Conservation (phyloP, 208 protist species). For the Phytomonas sp. region DNA sequence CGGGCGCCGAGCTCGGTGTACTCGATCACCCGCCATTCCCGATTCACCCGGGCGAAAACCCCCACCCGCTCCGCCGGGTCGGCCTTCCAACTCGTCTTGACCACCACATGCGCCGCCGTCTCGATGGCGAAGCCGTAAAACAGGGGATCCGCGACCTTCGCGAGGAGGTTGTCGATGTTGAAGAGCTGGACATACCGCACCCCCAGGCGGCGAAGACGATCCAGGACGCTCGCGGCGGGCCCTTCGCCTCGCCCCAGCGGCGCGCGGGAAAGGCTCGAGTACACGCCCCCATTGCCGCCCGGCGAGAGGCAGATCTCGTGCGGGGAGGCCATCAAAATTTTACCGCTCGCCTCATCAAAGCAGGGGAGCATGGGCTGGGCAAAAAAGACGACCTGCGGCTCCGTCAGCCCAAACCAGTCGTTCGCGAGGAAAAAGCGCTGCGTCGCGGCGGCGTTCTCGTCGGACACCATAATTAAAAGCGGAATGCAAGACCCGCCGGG, state of each 20-base stretch:
- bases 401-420: constrained; percentile 92
- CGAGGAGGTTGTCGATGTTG: constrained; percentile 97
- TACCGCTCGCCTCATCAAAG: constrained; percentile 85
- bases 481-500: constrained; percentile 22
- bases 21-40: constrained; percentile 91
- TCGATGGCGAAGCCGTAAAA: constrained; percentile 90
- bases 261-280: constrained; percentile 34
- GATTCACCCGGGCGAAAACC: constrained; percentile 87
- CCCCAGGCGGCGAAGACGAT: constrained; percentile 71
- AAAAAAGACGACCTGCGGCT: constrained; percentile 93
- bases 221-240: constrained; percentile 34
- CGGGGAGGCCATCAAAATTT: constrained; percentile 85
- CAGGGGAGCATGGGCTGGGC: constrained; percentile 88
- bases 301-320: constrained; percentile 80
- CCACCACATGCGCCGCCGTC: constrained; percentile 68
- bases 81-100: constrained; percentile 91
- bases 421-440: constrained; percentile 88
- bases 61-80: constrained; percentile 89
- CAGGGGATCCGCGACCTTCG: constrained; percentile 87
- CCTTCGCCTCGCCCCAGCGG: neutral
- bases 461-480: constrained; percentile 96
- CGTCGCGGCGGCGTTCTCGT: constrained; percentile 89
- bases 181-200: constrained; percentile 93
- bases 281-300: constrained; percentile 96
- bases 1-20: constrained; percentile 95